Evolutionary conservation across 176 grass and related monocot species (phyloP).

Genomic region (Lolium rigidum): DNA sequence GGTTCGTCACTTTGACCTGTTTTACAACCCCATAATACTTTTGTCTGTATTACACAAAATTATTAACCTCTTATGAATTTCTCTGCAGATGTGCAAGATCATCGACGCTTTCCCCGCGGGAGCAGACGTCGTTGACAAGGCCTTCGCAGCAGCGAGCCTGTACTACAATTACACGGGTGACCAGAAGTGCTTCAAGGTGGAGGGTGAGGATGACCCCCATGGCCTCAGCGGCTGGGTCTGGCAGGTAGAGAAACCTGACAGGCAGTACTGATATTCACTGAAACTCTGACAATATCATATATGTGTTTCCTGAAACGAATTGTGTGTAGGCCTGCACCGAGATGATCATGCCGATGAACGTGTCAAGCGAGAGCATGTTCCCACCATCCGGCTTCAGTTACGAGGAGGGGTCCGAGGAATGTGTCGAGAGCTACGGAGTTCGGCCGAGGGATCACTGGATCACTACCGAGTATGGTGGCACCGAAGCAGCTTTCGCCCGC

Average conservation of each 20-base stretch:
- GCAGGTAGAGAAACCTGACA: constrained; percentile 66
- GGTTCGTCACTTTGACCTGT: constrained; percentile 39
- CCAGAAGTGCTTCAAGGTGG: constrained; percentile 71
- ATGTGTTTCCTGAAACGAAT: constrained; percentile 20
- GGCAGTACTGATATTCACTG: background rate
- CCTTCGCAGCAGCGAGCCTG: constrained; percentile 69
- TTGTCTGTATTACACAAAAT: background rate
- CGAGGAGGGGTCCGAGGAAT: constrained; percentile 52
- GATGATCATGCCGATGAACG: constrained; percentile 90
- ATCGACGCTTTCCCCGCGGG: constrained; percentile 65
- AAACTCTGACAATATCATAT: background rate
- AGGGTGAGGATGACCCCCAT: constrained; percentile 72
- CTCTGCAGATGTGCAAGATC: constrained; percentile 82
- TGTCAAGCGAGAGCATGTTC: constrained; percentile 87
- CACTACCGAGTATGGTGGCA: constrained; percentile 91
- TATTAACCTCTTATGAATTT: background rate
- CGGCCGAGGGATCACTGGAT: constrained; percentile 80
- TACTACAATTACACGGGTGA: constrained; percentile 90
- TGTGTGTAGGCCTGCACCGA: constrained; percentile 82
- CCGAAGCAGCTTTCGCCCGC: too few relatives aligned
- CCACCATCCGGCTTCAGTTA: constrained; percentile 62
- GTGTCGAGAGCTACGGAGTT: constrained; percentile 50
- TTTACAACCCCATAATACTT: background rate
- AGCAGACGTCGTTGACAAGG: constrained; percentile 58
- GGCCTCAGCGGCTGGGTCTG: constrained; percentile 85